A percentile compares a stretch with the other conserved stretches of the same genome.
Conservation (phyloP, 331 rosid species). For the Phaseolus coccineus region DNA sequence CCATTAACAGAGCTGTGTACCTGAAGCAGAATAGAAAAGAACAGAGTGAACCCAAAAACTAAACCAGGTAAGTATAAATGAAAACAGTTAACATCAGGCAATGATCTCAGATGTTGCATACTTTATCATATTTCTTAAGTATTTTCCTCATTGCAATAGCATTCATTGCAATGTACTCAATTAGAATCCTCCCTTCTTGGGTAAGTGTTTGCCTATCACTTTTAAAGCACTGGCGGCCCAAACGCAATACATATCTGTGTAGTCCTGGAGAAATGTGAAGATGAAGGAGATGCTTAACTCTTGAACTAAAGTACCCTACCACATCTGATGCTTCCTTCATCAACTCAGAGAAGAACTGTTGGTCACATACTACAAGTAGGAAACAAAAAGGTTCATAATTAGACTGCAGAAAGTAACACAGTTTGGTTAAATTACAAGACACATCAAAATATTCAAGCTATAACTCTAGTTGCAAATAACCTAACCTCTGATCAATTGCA, state of each 20-base stretch:
- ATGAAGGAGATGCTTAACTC: constrained; percentile 82
- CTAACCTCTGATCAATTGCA: constrained; percentile 17
- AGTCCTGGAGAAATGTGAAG: constrained; percentile 79
- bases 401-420: constrained; percentile 27
- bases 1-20: constrained; percentile 84
- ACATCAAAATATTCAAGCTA: background rate
- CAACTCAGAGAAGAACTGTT: constrained; percentile 78
- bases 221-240: constrained; percentile 68
- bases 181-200: constrained; percentile 75
- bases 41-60: constrained; percentile 19
- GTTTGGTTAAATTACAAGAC: background rate
- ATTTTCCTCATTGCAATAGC: constrained; percentile 82
- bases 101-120: constrained; percentile 45
- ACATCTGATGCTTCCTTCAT: constrained; percentile 87
- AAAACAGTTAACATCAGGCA: constrained; percentile 11
- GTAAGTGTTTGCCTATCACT: constrained; percentile 61
- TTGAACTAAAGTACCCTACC: constrained; percentile 70
- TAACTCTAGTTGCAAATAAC: constrained; percentile 23
- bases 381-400: constrained; percentile 13
- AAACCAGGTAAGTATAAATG: constrained; percentile 17
- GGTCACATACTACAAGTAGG: constrained; percentile 71
- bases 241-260: constrained; percentile 64
- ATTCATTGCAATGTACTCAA: constrained; percentile 87
- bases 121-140: constrained; percentile 95
- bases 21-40: constrained; percentile 49